Percentiles rank a stretch among this genome's conserved stretches.
phyloP scores from a whole-genome alignment of 192 early-diverging fungal genomes.

The Coemansia erecta region DNA sequence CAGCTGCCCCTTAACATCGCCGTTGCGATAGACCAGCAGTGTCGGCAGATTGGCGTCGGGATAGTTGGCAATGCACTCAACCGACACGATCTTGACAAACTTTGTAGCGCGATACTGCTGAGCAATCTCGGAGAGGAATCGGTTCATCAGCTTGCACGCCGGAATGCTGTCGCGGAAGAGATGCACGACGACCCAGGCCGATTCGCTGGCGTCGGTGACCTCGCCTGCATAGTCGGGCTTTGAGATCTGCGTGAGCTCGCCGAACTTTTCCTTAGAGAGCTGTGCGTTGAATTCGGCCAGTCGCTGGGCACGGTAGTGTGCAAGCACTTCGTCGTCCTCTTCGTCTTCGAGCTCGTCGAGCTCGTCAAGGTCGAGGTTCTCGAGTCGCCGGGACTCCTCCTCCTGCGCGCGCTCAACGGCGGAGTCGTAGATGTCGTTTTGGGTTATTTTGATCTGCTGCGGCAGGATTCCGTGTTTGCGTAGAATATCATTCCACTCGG shows the following conservation, averaged over 20 bases:
- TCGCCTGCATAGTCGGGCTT: constrained; percentile 89
- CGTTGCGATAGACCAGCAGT: constrained; percentile 85
- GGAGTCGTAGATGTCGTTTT: constrained; percentile 53
- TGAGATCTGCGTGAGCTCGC: constrained; percentile 80
- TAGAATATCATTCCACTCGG: constrained; percentile 93
- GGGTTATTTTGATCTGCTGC: constrained; percentile 62
- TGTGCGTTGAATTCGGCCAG: constrained; percentile 82
- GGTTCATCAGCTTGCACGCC: constrained; percentile 81
- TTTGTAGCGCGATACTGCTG: constrained; percentile 82
- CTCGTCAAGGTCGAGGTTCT: constrained; percentile 77
- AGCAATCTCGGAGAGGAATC: constrained; percentile 57
- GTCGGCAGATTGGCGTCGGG: constrained; percentile 89
- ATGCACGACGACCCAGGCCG: constrained; percentile 61
- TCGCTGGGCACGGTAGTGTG: constrained; percentile 76
- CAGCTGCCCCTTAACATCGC: constrained; percentile 82
- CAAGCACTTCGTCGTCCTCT: constrained; percentile 83
- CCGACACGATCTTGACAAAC: constrained; percentile 90
- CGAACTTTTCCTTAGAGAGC: constrained; percentile 74
- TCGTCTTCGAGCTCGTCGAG: constrained; percentile 92
- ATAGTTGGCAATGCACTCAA: constrained; percentile 93
- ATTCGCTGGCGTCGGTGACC: constrained; percentile 87
- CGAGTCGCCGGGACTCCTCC: constrained; percentile 63
- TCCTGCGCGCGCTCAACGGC: constrained; percentile 53
- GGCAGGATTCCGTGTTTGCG: constrained; percentile 89
- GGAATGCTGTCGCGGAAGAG: constrained; percentile 68